Percentiles rank a stretch among this genome's conserved stretches.
Evolutionary conservation across 177 flowering plant genomes (phyloP).

Genomic region (Vitis hybrid): DNA sequence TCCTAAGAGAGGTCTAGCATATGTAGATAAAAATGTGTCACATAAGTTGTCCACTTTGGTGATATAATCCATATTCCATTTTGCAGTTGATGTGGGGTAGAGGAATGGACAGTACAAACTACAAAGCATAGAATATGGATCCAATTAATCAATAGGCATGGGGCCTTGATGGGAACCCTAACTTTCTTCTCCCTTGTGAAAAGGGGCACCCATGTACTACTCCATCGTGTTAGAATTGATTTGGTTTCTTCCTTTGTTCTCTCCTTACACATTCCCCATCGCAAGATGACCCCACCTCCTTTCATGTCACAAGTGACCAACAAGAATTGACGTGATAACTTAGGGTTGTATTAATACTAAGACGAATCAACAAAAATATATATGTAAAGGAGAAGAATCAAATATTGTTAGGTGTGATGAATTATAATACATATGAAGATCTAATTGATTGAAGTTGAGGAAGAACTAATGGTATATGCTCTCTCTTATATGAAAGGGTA

Average conservation of each 20-base stretch:
- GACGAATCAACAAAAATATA: no score
- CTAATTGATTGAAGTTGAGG: no score
- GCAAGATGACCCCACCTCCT: slow-evolving; percentile 20
- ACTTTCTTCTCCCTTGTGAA: slow-evolving; percentile 29
- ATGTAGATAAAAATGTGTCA: slow-evolving; percentile 22
- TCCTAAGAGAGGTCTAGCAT: neutral
- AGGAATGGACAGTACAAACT: slow-evolving; percentile 26
- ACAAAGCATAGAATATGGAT: slow-evolving; percentile 32
- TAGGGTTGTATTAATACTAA: no score
- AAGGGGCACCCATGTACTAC: slow-evolving; percentile 29
- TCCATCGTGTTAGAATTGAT: slow-evolving; percentile 27
- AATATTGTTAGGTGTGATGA: no score
- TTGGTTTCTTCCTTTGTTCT: slow-evolving; percentile 29
- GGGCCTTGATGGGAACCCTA: slow-evolving; percentile 33
- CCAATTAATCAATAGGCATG: slow-evolving; percentile 17
- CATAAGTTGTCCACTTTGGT: slow-evolving; percentile 34
- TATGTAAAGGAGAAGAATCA: no score
- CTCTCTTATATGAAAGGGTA: slow-evolving; percentile 3
- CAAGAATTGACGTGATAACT: neutral
- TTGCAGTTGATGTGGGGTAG: slow-evolving; percentile 27
- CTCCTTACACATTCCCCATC: slow-evolving; percentile 12
- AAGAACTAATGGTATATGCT: neutral
- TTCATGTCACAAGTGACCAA: slow-evolving; percentile 17
- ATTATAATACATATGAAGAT: no score
- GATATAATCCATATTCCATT: slow-evolving; percentile 27